phyloP scores from a whole-genome alignment of 1,139 yeast species.

The Arxiozyma heterogenica region DNA sequence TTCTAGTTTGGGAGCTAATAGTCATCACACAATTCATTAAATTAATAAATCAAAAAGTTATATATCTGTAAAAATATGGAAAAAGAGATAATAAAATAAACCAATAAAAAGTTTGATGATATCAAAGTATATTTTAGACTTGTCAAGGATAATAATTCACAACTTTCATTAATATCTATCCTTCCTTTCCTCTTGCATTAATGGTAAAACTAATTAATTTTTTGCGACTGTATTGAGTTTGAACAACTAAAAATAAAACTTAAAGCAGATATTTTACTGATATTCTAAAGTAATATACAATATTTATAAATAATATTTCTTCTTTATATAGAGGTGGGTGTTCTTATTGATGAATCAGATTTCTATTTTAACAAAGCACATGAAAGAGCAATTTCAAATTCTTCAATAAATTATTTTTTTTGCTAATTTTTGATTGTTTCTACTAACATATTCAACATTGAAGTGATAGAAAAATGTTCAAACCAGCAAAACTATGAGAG shows the following conservation, averaged over 20 bases:
- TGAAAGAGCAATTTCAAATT: background rate
- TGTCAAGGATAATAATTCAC: background rate
- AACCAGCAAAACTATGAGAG: background rate
- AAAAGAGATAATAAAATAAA: too few relatives aligned
- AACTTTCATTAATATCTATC: background rate
- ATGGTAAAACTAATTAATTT: background rate
- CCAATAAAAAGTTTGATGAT: too few relatives aligned
- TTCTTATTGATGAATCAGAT: background rate
- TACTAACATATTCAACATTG: background rate
- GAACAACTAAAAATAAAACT: background rate
- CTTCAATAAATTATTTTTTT: background rate
- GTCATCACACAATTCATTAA: background rate
- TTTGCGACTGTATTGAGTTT: too few relatives aligned
- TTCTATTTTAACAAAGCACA: too few relatives aligned
- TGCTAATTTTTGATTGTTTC: background rate
- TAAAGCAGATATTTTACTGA: background rate
- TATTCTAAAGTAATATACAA: too few relatives aligned
- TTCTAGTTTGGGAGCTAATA: slow-evolving; percentile 9
- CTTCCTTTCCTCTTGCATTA: background rate
- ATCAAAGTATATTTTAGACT: background rate
- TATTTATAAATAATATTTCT: too few relatives aligned
- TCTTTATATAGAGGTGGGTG: background rate
- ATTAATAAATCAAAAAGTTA: background rate
- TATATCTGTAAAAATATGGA: background rate
- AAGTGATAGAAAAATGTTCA: background rate